Base-by-base conservation (phyloP, 1,139 yeast genomes). In the Saccharomyces uvarum region DNA sequence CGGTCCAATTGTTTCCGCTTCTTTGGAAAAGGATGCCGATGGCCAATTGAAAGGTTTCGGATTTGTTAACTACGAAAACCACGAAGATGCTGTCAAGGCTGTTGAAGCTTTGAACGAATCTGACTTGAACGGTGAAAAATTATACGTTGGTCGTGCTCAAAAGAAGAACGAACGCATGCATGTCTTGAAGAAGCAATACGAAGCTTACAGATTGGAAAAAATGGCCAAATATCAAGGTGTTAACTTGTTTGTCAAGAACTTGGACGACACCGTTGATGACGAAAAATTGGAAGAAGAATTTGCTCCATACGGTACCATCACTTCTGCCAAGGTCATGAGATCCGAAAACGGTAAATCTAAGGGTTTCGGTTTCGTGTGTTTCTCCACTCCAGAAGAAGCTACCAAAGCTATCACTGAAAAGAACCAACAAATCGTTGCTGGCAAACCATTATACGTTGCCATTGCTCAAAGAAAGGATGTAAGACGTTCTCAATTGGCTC, bases 401-500 rank as follows among this genome's bases (percentile, higher is more conserved):
- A 88, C 97, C 69, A 90, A 90, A 80, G 99, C 99, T 63, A 90
- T 91, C 73, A 83, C 95, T 68, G 99, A 93, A 80, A 91, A 93
- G 97, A 90, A 91, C 83, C 97, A 91, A 79, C 88, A 93, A 75
- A 88, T 93, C 87, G 83, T 93, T 68, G 84, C 84, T 68, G 91
- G 95, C 73, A 93, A 95, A 82, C 99, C 99, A 70, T 82, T 93
- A 73, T 93, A 93, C 74, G 99, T 93, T 76, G 97, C 98, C 61
- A 85, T 95, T 72, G 99, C 99, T 68, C 99, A 93, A 83, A 88
- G 97, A 77, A 91, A 90, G 80, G 99, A 93, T 70, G 96, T 89
- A 60, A 90, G 99, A 83, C 88, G 96, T 74, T 83, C 90, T 69
- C 98, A 93, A 80, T 82, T 95, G 73, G 95, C 90, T 75, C 98